These are phyloP conservation scores for Amaranthus tricolor DNA, from an alignment of 179 eudicot species.

Conservation along the genomic window DNA sequence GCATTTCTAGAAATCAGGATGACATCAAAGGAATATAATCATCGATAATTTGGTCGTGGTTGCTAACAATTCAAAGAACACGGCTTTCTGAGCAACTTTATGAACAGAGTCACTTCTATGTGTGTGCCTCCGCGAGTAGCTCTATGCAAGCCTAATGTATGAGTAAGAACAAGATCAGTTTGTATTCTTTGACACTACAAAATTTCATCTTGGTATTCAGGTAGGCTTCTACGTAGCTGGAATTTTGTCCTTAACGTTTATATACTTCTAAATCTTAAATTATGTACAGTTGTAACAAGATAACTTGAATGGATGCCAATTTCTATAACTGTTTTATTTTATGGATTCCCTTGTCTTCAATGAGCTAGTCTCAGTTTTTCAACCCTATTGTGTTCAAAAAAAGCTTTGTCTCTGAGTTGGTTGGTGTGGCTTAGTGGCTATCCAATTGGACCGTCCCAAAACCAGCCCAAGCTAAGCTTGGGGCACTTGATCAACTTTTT, in stretches of 20 bases:
- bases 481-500: no score
- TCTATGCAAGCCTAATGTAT: background rate
- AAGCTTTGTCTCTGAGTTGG: no score
- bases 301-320: background rate
- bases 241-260: background rate
- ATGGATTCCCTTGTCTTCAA: no score
- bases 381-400: no score
- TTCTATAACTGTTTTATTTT: background rate
- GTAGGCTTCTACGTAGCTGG: background rate
- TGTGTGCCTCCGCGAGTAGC: background rate
- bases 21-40: background rate
- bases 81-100: background rate
- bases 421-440: no score
- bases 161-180: background rate
- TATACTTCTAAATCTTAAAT: background rate
- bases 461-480: no score
- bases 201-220: background rate
- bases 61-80: conserved; percentile 1
- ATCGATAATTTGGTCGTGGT: background rate
- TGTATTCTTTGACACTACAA: background rate
- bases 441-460: no score
- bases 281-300: background rate
- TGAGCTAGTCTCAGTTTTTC: background rate
- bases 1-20: conserved; percentile 2
- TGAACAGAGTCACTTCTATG: background rate